Base-by-base conservation (phyloP, 2,329 filamentous ascomycete genomes). In the Pseudogymnoascus sp. region DNA sequence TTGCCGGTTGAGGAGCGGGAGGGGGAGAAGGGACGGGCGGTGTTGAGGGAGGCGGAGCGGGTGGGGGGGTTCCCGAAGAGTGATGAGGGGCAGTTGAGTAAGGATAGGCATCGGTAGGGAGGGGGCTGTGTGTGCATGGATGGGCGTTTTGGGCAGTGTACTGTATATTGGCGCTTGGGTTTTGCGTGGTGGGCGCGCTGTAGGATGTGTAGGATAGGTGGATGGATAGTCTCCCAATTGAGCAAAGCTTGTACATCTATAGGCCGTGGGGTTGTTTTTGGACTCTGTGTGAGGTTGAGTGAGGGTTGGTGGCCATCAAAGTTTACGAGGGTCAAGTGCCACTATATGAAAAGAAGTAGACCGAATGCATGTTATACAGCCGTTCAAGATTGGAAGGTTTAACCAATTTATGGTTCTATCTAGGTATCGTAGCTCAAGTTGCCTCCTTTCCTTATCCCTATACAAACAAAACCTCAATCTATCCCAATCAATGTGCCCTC, bases 1-100 rank as follows among this genome's bases (percentile, higher is more conserved):
- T 69, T 87, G 66, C 82, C 82, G 9, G 78, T 81, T 68, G 78
- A 79, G 68, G 83, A 84, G 65, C 75, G 80, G 65, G 81, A 83
- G 71, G 78, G 82, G 70, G 79, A 83, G 72, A 81, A 79, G 75
- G 71, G 72, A 29, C 76, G 79, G 64, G 81, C 83, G 71, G 76
- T 83, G 70, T 76, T 82, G 73, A 80, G 77, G 75, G 70, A 72
- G 63, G 79, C 74, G 35, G 84, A 87, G 75, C 75, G 82, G 65
- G 74, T 87, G 36, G 83, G 82, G 6, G 83, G 83, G 8, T 76
- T 80, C 67, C 74, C 78, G 52, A 76, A 76, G 67, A 65, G 64
- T 42, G 70, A 73, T 64, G 70, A 72, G 9, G 69, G 64, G 4
- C 66, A 69, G 60, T 55, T 70, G 61, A 73, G 71, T 61, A 73